Conservation (phyloP, 2,329 filamentous ascomycete species). For the Zasmidium cellare region DNA sequence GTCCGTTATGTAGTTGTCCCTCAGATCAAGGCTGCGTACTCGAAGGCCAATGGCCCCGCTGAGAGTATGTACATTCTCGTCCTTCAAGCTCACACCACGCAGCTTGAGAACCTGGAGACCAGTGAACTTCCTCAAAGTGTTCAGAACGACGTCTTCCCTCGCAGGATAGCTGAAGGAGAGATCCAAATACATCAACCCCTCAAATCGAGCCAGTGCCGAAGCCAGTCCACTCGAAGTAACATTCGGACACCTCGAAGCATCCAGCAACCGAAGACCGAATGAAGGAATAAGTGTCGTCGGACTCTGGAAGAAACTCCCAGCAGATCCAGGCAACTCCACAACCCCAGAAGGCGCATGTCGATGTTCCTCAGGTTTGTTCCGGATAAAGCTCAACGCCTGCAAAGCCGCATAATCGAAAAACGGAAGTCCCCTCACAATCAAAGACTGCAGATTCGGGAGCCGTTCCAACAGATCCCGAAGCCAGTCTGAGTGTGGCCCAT, state of each 20-base stretch:
- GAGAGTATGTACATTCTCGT: constrained; percentile 54
- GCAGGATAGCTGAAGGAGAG: constrained; percentile 49
- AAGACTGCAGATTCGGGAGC: constrained; percentile 59
- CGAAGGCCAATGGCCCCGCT: constrained; percentile 52
- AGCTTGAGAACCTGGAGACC: constrained; percentile 60
- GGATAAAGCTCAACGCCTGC: constrained; percentile 41
- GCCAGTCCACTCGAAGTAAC: constrained; percentile 57
- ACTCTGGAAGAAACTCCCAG: constrained; percentile 20
- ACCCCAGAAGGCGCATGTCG: constrained; percentile 18
- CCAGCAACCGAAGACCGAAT: constrained; percentile 55
- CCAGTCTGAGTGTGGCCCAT: constrained; percentile 60
- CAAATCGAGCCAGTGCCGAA: constrained; percentile 54
- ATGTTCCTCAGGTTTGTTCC: constrained; percentile 33
- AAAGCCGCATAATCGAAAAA: constrained; percentile 64
- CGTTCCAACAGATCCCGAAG: constrained; percentile 59
- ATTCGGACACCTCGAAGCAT: constrained; percentile 59
- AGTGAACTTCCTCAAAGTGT: constrained; percentile 46
- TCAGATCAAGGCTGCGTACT: constrained; percentile 58
- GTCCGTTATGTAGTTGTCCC: constrained; percentile 60
- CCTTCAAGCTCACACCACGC: constrained; percentile 53
- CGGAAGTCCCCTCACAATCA: constrained; percentile 60
- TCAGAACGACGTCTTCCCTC: constrained; percentile 43
- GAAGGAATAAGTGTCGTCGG: constrained; percentile 21
- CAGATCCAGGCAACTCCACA: constrained; percentile 36
- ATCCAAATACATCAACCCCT: constrained; percentile 58